phyloP scores from a whole-genome alignment of 768 basidiomycete species.

The Collybia sp. region DNA sequence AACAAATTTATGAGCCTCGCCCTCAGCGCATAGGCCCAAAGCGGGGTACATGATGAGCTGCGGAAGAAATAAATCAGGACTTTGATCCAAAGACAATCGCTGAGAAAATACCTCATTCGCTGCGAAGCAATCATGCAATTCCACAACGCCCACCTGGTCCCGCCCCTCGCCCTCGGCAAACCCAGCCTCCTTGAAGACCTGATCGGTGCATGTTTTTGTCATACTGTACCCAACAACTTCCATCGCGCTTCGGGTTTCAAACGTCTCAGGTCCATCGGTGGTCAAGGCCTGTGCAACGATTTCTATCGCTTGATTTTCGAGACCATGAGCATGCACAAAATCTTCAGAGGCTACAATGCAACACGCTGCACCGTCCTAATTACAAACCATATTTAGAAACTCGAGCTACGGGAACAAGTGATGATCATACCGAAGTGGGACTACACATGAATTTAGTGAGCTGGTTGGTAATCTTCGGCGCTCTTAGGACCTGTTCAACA shows the following conservation, averaged over 20 bases:
- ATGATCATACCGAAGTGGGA: slow-evolving; percentile 59
- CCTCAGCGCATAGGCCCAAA: slow-evolving; percentile 61
- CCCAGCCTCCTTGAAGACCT: slow-evolving; percentile 68
- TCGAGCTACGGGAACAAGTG: neutral
- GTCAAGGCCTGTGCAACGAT: slow-evolving; percentile 61
- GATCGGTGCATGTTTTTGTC: slow-evolving; percentile 63
- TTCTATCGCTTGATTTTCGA: slow-evolving; percentile 87
- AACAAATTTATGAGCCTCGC: slow-evolving; percentile 70
- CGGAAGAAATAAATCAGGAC: neutral
- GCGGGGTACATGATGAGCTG: slow-evolving; percentile 82
- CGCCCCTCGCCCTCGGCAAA: slow-evolving; percentile 58
- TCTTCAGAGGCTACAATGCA: slow-evolving; percentile 76
- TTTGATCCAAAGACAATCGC: neutral
- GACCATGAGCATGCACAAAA: slow-evolving; percentile 64
- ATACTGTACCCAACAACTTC: slow-evolving; percentile 80
- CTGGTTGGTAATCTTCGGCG: slow-evolving; percentile 66
- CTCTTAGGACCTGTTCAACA: slow-evolving; percentile 60
- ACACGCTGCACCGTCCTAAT: slow-evolving; percentile 69
- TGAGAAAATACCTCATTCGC: slow-evolving; percentile 59
- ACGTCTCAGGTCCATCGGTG: slow-evolving; percentile 64
- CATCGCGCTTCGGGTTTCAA: slow-evolving; percentile 68
- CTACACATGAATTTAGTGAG: slow-evolving; percentile 86
- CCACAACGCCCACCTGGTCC: slow-evolving; percentile 77
- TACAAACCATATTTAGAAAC: slow-evolving; percentile 1
- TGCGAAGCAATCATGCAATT: slow-evolving; percentile 85